Percentiles rank a stretch among this genome's conserved stretches.
Evolutionary conservation across 2,329 filamentous ascomycete species (phyloP).

Genomic region (Claviceps capensis): DNA sequence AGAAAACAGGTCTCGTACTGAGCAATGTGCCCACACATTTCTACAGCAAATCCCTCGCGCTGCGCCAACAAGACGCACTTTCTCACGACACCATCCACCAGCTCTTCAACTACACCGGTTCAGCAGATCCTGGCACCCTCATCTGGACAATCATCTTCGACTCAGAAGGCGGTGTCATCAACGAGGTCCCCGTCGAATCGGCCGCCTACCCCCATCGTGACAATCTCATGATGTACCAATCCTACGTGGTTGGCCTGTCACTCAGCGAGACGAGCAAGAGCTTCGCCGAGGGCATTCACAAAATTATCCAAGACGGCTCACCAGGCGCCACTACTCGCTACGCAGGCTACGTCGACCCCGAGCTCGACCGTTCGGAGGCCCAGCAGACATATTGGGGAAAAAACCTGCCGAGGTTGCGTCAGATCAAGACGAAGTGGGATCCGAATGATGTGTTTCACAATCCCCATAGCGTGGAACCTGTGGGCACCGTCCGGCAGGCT

Average conservation of each 20-base stretch:
- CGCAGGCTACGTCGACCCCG: constrained; percentile 48
- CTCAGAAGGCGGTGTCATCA: constrained; percentile 44
- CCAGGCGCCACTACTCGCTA: constrained; percentile 36
- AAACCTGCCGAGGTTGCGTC: constrained; percentile 32
- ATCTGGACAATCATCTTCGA: constrained; percentile 52
- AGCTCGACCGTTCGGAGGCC: constrained; percentile 25
- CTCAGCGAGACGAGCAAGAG: constrained; percentile 30
- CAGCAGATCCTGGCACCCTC: constrained; percentile 32
- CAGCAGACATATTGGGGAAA: constrained; percentile 42
- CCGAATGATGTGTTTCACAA: constrained; percentile 43
- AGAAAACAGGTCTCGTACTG: constrained; percentile 33
- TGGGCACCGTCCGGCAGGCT: constrained; percentile 38
- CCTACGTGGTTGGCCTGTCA: constrained; percentile 39
- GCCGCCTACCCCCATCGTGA: constrained; percentile 52
- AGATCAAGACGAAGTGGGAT: constrained; percentile 39
- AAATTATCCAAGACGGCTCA: constrained; percentile 24
- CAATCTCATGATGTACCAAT: constrained; percentile 49
- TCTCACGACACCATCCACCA: constrained; percentile 28
- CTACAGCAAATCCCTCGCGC: constrained; percentile 43
- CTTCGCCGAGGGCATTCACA: constrained; percentile 40
- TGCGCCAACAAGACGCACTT: constrained; percentile 35
- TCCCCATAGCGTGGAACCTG: constrained; percentile 42
- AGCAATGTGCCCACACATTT: constrained; percentile 36
- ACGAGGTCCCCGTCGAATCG: constrained; percentile 38
- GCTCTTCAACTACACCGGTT: constrained; percentile 41